Conservation (phyloP, 2,329 filamentous ascomycete genomes). For the Cladophialophora chaetospira region DNA sequence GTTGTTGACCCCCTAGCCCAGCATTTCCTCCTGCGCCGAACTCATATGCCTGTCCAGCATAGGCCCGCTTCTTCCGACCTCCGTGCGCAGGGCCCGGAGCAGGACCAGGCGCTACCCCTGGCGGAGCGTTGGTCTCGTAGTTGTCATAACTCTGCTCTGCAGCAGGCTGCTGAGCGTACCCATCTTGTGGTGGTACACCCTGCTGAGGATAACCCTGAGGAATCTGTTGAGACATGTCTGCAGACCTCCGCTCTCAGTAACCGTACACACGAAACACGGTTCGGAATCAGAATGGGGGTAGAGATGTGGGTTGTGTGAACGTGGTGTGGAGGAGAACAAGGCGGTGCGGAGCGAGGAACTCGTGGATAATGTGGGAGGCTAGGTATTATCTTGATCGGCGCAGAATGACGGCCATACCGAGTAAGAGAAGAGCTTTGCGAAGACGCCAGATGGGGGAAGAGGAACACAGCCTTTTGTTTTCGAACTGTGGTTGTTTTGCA, state of each 20-base stretch:
- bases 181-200: conserved; percentile 42
- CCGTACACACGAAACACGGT: not conserved
- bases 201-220: conserved; percentile 39
- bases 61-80: conserved; percentile 80
- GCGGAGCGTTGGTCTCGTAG: conserved; percentile 41
- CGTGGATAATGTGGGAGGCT: conserved; percentile 21
- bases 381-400: conserved; percentile 3
- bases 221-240: conserved; percentile 44
- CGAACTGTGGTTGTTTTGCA: conserved; percentile 11
- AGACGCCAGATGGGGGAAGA: not conserved
- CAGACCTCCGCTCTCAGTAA: conserved; percentile 18
- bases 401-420: conserved; percentile 19
- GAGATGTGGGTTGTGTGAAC: conserved; percentile 1
- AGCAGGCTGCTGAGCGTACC: conserved; percentile 46
- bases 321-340: conserved; percentile 11
- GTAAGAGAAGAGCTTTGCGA: not conserved
- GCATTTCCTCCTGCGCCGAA: conserved; percentile 88
- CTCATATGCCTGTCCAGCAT: conserved; percentile 92
- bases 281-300: not conserved
- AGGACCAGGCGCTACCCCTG: conserved; percentile 38
- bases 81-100: conserved; percentile 35
- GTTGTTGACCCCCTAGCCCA: conserved; percentile 51
- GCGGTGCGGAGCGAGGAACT: conserved; percentile 14
- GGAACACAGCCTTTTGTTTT: not conserved
- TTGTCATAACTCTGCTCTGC: conserved; percentile 42